Conservation (phyloP, 1,139 yeast genomes). For the Lodderomyces parapsilosis region DNA sequence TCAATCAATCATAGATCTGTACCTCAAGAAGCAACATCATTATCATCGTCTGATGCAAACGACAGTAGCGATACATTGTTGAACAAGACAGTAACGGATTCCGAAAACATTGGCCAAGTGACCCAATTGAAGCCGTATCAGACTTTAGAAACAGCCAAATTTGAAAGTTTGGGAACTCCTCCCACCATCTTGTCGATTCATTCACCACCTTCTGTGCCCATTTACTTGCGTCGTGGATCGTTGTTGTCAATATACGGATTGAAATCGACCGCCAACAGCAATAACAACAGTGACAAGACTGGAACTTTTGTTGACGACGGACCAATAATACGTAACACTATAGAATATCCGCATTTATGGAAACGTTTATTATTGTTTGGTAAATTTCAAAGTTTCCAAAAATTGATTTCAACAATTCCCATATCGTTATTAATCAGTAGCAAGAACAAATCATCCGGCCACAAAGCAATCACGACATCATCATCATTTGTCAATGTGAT, state of each 20-base stretch:
- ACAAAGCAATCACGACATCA: background rate
- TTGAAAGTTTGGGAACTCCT: constrained; percentile 45
- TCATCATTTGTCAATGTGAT: constrained; percentile 43
- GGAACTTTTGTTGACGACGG: background rate
- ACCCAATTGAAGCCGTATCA: constrained; percentile 17
- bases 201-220: constrained; percentile 59
- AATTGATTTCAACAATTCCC: constrained; percentile 48
- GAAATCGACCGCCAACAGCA: background rate
- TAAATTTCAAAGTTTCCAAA: constrained; percentile 42
- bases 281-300: background rate
- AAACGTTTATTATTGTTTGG: constrained; percentile 37
- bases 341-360: constrained; percentile 35
- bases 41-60: background rate
- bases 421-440: constrained; percentile 36
- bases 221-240: constrained; percentile 46
- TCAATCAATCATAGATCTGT: background rate
- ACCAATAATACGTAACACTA: constrained; percentile 25
- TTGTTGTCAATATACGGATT: constrained; percentile 47
- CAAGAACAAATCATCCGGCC: constrained; percentile 13
- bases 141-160: constrained; percentile 23
- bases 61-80: too few species aligned
- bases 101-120: constrained; percentile 21
- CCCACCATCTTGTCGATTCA: constrained; percentile 43
- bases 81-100: constrained; percentile 18
- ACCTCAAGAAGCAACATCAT: background rate